Percentiles rank a stretch among this genome's conserved stretches.
Conservation (phyloP, 163 green algal species). For the Chloromonas sp. region DNA sequence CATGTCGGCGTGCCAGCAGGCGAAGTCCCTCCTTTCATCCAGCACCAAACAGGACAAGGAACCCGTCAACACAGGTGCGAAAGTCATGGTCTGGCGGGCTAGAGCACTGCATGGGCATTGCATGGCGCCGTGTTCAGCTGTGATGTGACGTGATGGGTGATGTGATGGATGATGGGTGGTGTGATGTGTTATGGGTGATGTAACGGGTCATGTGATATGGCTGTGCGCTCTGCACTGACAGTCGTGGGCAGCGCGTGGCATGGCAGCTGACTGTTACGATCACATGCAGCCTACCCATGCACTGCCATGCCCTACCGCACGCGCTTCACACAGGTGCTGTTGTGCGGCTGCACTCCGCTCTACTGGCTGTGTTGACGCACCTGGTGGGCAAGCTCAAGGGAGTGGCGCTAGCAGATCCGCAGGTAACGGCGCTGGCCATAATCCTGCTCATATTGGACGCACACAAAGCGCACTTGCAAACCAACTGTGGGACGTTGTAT, state of each 20-base stretch:
- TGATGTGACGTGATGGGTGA: too few relatives aligned
- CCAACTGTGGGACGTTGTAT: too few relatives aligned
- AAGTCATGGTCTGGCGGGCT: too few relatives aligned
- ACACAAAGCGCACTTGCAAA: slow-evolving; percentile 34
- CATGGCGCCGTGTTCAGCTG: too few relatives aligned
- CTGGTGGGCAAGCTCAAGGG: slow-evolving; percentile 51
- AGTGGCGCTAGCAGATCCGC: slow-evolving; percentile 25
- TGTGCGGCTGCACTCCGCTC: slow-evolving; percentile 58
- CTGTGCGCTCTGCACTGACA: too few relatives aligned
- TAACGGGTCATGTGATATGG: too few relatives aligned
- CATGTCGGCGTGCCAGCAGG: not conserved
- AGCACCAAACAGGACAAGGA: not conserved
- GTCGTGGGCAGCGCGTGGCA: too few relatives aligned
- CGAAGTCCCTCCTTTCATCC: not conserved
- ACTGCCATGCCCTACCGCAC: not conserved
- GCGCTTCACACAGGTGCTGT: slow-evolving; percentile 33
- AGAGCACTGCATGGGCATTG: too few relatives aligned
- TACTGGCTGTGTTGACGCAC: slow-evolving; percentile 72
- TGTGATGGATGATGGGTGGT: too few relatives aligned
- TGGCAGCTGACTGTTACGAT: too few relatives aligned
- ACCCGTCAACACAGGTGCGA: too few relatives aligned
- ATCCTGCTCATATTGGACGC: not conserved
- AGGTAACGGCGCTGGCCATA: not conserved
- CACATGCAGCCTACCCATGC: not conserved
- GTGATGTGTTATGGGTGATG: too few relatives aligned